Evolutionary conservation across 345 rosid species (phyloP), one percentile per base, ranked within the genome.

Genomic region (Passiflora organensis): DNA sequence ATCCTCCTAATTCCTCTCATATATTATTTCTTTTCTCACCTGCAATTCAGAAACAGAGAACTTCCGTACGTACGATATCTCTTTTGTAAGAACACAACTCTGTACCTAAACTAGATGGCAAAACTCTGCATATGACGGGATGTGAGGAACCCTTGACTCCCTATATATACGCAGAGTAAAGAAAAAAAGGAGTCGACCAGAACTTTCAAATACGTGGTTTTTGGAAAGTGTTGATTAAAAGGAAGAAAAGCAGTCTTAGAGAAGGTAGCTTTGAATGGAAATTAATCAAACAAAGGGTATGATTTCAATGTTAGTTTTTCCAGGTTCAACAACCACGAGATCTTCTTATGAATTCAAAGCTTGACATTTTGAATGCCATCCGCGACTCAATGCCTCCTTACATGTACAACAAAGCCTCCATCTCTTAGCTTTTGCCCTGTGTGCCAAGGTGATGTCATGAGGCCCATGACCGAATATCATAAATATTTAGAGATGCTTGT

Each of bases 271-370:
- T 62, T 62, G 68, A 58, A 63, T 45, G 48, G 51, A 54, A 59
- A 51, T 5, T 9, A 10, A 32, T 18, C 36, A 28, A 28, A 28
- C 8, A 8, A 8, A 2, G 34, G 34, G 34, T 8, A 28, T 28
- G 34, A 28, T 43, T 49, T 53, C 45, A 6, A 28, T 22, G 5
- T 18, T 38, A 37, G 1, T n/a, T n/a, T 55, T 58, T 45, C 45
- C 17, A 41, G 48, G 52, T 56, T 47, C 59, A 72, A 66, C 28
- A 54, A 44, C 50, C 72, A 66, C 68, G 68, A 66, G 56, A 41
- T 25, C 18, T 18, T 60, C 66, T 63, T 66, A 67, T 63, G 23
- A 24, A 49, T 67, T 72, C 76, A 72, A 72, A 67, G 66, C 34
- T 28, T 28, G 34, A 28, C 34, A 28, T 2, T 28, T 28, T 28